A percentile compares a stretch with the other conserved stretches of the same genome.
phyloP scores from a whole-genome alignment of 139 green algal genomes.

The Haematococcus lacustris region DNA sequence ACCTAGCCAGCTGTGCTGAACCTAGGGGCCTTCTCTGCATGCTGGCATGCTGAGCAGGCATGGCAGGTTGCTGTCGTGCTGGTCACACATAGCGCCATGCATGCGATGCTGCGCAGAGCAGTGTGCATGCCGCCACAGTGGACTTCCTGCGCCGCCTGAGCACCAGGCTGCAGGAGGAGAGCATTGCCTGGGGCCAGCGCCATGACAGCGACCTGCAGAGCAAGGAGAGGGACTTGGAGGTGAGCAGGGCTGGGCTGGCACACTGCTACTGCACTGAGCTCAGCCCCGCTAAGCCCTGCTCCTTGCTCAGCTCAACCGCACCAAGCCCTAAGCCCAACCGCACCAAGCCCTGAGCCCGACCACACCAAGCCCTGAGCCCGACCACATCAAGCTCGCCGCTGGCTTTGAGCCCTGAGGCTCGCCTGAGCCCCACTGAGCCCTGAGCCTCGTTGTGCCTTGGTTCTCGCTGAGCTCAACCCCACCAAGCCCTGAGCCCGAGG shows the following conservation, averaged over 20 bases:
- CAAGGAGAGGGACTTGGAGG: constrained; percentile 31
- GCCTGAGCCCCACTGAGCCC: too few relatives aligned
- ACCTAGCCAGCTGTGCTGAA: too few relatives aligned
- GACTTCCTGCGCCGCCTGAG: constrained; percentile 16
- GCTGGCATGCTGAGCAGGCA: too few relatives aligned
- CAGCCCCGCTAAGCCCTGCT: background rate
- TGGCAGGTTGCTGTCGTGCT: too few relatives aligned
- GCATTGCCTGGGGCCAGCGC: constrained; percentile 16
- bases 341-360: background rate
- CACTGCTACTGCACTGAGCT: background rate
- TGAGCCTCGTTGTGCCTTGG: too few relatives aligned
- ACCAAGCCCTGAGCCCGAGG: too few relatives aligned
- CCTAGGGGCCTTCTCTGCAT: too few relatives aligned
- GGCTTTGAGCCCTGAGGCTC: too few relatives aligned
- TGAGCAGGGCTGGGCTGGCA: background rate
- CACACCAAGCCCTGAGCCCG: background rate
- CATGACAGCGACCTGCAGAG: constrained; percentile 24
- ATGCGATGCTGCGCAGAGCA: constrained; percentile 17
- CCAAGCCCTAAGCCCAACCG: background rate
- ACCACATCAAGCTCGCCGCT: background rate
- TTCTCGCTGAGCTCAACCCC: too few relatives aligned
- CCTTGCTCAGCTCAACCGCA: background rate
- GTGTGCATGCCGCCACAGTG: constrained; percentile 14
- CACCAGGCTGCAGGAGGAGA: constrained; percentile 22
- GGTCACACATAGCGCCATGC: too few relatives aligned